Percentiles rank a stretch among this genome's conserved stretches.
Evolutionary conservation across 1,284 basidiomycete species (phyloP).

Genomic region (Leccinum fallax): DNA sequence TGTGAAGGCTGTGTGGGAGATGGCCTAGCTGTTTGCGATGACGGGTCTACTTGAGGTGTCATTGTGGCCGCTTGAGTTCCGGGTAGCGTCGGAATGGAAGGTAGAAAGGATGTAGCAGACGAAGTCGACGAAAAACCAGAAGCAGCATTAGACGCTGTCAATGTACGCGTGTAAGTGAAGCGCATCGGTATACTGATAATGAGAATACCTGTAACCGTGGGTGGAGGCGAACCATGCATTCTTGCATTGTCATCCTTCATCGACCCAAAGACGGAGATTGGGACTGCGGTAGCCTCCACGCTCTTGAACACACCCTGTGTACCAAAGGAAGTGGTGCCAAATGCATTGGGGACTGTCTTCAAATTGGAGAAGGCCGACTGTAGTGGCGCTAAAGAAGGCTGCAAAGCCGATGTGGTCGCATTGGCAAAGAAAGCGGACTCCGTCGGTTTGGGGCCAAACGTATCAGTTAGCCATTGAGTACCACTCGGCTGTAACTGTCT

Average conservation of each 20-base stretch:
- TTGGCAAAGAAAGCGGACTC: constrained; percentile 22
- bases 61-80: neutral
- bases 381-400: constrained; percentile 16
- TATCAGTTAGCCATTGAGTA: constrained; percentile 44
- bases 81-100: neutral
- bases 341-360: constrained; percentile 36
- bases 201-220: constrained; percentile 20
- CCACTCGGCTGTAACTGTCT: constrained; percentile 34
- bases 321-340: constrained; percentile 33
- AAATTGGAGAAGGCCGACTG: constrained; percentile 47
- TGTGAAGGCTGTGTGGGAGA: constrained; percentile 6
- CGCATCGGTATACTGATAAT: neutral
- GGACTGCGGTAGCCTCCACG: neutral
- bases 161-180: neutral
- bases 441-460: constrained; percentile 36
- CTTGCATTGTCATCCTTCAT: constrained; percentile 23
- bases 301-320: constrained; percentile 12
- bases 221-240: constrained; percentile 7
- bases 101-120: constrained; percentile 16
- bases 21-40: neutral
- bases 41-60: constrained; percentile 1
- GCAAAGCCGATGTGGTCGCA: constrained; percentile 5
- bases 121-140: constrained; percentile 24
- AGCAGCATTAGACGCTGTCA: neutral
- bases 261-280: constrained; percentile 19